phyloP scores from a whole-genome alignment of 2,329 filamentous ascomycete genomes.

The Penicillium sp. region DNA sequence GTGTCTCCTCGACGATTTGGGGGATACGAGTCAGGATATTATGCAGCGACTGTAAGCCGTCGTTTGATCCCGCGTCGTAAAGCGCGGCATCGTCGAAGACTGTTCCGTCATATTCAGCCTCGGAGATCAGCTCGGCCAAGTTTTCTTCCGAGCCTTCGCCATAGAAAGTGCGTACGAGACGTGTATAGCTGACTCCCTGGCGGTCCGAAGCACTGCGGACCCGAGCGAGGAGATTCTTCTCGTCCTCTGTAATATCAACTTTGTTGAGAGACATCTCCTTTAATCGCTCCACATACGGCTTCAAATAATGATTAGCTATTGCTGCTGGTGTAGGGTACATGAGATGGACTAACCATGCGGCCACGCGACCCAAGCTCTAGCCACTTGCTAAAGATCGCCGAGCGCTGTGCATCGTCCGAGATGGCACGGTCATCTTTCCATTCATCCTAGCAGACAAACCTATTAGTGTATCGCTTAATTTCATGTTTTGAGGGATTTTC shows the following conservation, averaged over 20 bases:
- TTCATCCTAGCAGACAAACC: neutral
- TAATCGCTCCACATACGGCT: neutral
- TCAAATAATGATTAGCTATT: neutral
- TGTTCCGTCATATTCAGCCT: neutral
- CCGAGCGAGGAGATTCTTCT: neutral
- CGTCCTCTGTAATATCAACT: neutral
- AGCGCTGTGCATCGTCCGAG: slow-evolving; percentile 4
- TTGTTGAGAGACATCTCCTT: neutral
- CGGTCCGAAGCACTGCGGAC: neutral
- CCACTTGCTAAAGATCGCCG: slow-evolving; percentile 1
- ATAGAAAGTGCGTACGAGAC: neutral
- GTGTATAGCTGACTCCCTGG: neutral
- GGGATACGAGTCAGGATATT: neutral
- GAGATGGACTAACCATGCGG: slow-evolving; percentile 1
- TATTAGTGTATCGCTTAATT: too few relatives aligned
- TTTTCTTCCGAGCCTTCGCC: neutral
- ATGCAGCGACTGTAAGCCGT: neutral
- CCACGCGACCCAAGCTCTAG: neutral
- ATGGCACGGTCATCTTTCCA: slow-evolving; percentile 10
- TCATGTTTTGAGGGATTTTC: too few relatives aligned
- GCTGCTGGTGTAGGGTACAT: neutral
- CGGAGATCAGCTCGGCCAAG: neutral
- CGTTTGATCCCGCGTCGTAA: neutral
- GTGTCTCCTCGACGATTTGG: neutral
- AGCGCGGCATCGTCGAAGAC: neutral